Percentiles rank a stretch among this genome's conserved stretches.
phyloP scores from a whole-genome alignment of 2,329 filamentous ascomycete genomes.

The Neospermospora avenae region DNA sequence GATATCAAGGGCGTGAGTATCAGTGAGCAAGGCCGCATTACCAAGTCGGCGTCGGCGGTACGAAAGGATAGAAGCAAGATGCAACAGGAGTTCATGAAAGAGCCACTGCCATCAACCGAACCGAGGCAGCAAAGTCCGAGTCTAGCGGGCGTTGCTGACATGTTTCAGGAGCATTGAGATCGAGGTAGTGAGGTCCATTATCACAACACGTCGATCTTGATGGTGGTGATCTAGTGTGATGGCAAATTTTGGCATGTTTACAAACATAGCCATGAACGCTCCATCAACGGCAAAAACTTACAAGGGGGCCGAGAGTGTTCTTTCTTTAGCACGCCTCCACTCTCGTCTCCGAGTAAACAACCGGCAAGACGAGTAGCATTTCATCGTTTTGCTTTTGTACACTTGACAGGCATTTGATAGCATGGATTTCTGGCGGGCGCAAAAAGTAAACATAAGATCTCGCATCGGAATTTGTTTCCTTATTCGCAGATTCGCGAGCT shows the following conservation, averaged over 20 bases:
- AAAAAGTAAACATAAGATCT: too few species aligned
- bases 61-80: slow-evolving; percentile 52
- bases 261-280: neutral
- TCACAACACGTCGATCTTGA: neutral
- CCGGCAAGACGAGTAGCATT: too few species aligned
- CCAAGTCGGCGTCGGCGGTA: slow-evolving; percentile 46
- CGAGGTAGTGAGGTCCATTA: neutral
- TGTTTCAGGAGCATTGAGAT: slow-evolving; percentile 28
- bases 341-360: too few species aligned
- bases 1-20: slow-evolving; percentile 88
- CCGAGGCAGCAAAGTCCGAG: slow-evolving; percentile 23
- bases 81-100: slow-evolving; percentile 65
- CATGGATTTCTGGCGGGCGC: too few species aligned
- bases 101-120: slow-evolving; percentile 27
- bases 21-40: slow-evolving; percentile 86
- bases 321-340: too few species aligned
- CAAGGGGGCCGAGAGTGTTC: too few species aligned
- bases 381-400: too few species aligned
- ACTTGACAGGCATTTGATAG: too few species aligned
- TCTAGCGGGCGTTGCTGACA: slow-evolving; percentile 33
- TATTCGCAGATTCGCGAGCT: too few species aligned
- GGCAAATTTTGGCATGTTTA: neutral
- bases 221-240: neutral
- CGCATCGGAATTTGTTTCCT: too few species aligned
- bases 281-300: too few species aligned